Conservation (phyloP, 2,329 filamentous ascomycete genomes). For the Hysterium pulicare region DNA sequence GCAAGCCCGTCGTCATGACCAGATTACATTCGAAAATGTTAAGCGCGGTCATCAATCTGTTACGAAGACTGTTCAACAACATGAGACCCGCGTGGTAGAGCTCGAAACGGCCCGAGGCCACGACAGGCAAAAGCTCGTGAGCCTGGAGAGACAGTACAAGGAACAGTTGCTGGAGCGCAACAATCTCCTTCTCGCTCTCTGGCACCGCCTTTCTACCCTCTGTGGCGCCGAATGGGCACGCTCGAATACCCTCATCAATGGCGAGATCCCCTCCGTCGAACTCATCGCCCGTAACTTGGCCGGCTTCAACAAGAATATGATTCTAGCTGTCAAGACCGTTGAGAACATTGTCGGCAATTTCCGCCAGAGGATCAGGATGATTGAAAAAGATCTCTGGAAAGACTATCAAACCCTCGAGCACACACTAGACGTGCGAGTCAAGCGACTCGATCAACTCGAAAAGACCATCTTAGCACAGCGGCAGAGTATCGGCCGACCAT, state of each 20-base stretch:
- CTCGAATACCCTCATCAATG: conserved; percentile 83
- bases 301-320: conserved; percentile 84
- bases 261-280: conserved; percentile 80
- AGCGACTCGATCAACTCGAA: conserved; percentile 85
- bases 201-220: conserved; percentile 80
- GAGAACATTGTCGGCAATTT: conserved; percentile 77
- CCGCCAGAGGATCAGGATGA: conserved; percentile 71
- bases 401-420: conserved; percentile 86
- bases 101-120: conserved; percentile 75
- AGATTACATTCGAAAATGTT: conserved; percentile 81
- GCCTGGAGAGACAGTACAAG: conserved; percentile 74
- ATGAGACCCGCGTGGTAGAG: conserved; percentile 80
- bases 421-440: conserved; percentile 72
- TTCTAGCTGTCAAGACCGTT: conserved; percentile 81
- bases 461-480: conserved; percentile 56
- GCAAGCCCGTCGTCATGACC: conserved; percentile 77
- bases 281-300: conserved; percentile 81
- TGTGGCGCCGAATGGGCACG: conserved; percentile 93
- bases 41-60: conserved; percentile 86
- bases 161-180: conserved; percentile 90
- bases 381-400: conserved; percentile 88
- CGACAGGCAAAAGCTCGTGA: conserved; percentile 72
- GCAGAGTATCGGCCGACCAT: conserved; percentile 36
- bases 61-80: conserved; percentile 77
- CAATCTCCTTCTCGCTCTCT: conserved; percentile 79